Evolutionary conservation across 1,284 basidiomycete species (phyloP).

Genomic region (Meripilus lineatus): DNA sequence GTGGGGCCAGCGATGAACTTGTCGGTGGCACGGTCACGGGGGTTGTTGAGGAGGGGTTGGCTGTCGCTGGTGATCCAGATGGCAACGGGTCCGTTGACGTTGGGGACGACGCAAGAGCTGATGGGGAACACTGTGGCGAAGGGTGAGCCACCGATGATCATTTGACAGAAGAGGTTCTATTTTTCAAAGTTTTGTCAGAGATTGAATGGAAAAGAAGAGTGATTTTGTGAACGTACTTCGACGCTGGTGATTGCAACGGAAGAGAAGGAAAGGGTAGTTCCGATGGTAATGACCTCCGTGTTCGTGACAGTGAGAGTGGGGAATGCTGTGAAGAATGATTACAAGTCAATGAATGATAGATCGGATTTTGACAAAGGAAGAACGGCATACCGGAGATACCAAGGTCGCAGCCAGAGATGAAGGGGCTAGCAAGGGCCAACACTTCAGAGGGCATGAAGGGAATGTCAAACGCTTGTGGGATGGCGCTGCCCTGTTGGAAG

Average conservation of each 20-base stretch:
- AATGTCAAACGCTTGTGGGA: constrained; percentile 70
- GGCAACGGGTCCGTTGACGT: constrained; percentile 66
- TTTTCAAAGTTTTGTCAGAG: too few species aligned
- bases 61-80: constrained; percentile 64
- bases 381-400: constrained; percentile 47
- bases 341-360: too few species aligned
- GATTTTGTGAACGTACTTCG: too few species aligned
- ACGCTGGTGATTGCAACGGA: constrained; percentile 46
- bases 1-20: constrained; percentile 70
- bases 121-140: constrained; percentile 56
- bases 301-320: constrained; percentile 61
- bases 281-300: constrained; percentile 46
- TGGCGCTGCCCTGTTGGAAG: constrained; percentile 52
- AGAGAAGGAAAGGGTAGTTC: constrained; percentile 58
- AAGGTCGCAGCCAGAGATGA: constrained; percentile 70
- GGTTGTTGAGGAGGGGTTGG: constrained; percentile 62
- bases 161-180: constrained; percentile 68
- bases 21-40: constrained; percentile 52
- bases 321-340: constrained; percentile 43
- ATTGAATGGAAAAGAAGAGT: too few species aligned
- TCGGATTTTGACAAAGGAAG: background rate
- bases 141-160: constrained; percentile 63
- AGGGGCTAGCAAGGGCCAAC: constrained; percentile 66
- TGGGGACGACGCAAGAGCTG: constrained; percentile 56
- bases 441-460: constrained; percentile 65